Conservation (phyloP, 371 early-diverging fungal genomes). For the Mucor lusitanicus region DNA sequence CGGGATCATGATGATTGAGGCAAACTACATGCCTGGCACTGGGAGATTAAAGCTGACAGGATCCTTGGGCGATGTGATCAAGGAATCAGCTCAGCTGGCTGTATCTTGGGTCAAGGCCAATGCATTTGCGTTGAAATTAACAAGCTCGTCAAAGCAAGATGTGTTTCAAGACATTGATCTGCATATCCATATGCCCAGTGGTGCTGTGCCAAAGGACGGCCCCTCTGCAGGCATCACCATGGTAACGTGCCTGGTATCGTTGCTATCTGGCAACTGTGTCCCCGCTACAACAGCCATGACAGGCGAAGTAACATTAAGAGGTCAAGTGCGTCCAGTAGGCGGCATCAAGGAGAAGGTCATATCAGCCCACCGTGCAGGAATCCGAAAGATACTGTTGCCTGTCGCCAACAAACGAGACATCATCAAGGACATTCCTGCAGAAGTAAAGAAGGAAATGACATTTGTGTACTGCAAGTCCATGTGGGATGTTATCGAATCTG, state of each 20-base stretch:
- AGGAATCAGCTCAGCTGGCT: constrained; percentile 83
- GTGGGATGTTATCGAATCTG: constrained; percentile 66
- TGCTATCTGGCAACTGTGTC: constrained; percentile 61
- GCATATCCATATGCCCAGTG: constrained; percentile 86
- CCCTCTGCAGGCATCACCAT: constrained; percentile 78
- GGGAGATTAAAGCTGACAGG: constrained; percentile 76
- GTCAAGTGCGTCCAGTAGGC: constrained; percentile 83
- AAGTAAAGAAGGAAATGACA: constrained; percentile 61
- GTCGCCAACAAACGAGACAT: constrained; percentile 57
- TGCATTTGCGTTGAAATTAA: constrained; percentile 61
- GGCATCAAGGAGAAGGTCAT: constrained; percentile 89
- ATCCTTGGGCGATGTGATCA: constrained; percentile 83
- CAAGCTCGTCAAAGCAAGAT: constrained; percentile 35
- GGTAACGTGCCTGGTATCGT: constrained; percentile 73
- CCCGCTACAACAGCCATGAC: constrained; percentile 74
- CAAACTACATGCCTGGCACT: constrained; percentile 74
- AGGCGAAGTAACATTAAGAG: constrained; percentile 87
- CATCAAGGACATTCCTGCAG: constrained; percentile 63
- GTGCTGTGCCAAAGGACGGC: constrained; percentile 86
- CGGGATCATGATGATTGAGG: constrained; percentile 79
- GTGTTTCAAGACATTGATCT: constrained; percentile 64
- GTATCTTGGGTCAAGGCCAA: constrained; percentile 82
- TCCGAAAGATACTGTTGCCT: constrained; percentile 59
- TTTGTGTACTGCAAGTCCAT: constrained; percentile 69
- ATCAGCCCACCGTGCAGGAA: constrained; percentile 81